phyloP scores from a whole-genome alignment of 768 basidiomycete genomes.

The Trametes sanguinea region DNA sequence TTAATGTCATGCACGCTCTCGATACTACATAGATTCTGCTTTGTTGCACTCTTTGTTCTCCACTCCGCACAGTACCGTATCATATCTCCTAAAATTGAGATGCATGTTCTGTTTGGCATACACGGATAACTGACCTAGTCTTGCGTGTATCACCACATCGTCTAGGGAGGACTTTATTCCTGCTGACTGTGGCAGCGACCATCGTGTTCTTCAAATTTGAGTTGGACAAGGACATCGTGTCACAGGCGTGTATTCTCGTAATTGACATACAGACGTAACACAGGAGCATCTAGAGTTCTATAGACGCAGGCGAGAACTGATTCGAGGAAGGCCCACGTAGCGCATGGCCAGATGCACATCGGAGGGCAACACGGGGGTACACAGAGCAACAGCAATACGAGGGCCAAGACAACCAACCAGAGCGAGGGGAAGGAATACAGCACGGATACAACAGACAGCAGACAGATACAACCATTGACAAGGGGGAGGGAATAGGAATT shows the following conservation, averaged over 20 bases:
- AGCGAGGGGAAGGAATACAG: constrained; percentile 12
- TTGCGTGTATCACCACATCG: too few species aligned
- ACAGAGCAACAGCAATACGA: background rate
- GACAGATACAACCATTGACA: background rate
- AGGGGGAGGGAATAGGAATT: background rate
- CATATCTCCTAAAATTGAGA: background rate
- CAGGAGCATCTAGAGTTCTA: constrained; percentile 2
- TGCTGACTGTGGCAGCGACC: too few species aligned
- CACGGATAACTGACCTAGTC: too few species aligned
- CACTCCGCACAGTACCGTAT: constrained; percentile 9
- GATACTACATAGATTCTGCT: constrained; percentile 11
- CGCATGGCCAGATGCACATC: constrained; percentile 4
- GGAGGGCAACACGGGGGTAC: background rate
- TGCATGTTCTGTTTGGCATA: too few species aligned
- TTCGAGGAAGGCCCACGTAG: constrained; percentile 2
- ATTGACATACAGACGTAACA: constrained; percentile 7
- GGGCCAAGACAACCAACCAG: constrained; percentile 5
- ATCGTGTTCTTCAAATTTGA: background rate
- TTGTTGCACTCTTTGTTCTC: constrained; percentile 9
- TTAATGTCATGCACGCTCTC: constrained; percentile 11
- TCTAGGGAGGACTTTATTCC: too few species aligned
- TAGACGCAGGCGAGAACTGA: constrained; percentile 2
- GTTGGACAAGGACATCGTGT: too few species aligned
- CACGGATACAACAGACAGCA: constrained; percentile 12
- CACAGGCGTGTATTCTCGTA: background rate